Evolutionary conservation across 345 rosid species (phyloP), one percentile per base, ranked within the genome.

Genomic region (Pistacia integerrima): DNA sequence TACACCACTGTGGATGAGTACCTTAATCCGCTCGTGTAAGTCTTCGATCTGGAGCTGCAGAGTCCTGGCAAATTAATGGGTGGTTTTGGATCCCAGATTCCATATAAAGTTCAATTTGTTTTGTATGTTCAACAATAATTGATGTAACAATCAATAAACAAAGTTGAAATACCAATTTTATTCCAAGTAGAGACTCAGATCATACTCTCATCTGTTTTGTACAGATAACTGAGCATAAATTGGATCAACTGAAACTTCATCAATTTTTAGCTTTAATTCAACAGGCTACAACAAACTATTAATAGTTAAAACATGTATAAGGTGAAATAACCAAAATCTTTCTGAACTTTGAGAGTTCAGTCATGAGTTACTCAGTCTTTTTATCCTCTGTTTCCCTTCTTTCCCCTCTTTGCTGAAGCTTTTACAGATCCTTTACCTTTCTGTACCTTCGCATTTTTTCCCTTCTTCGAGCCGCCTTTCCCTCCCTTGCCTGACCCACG

Each of bases 401-500:
- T 86, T 62, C 79, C 92, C 82, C 83, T 88, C 69, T 75, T 87
- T 67, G 78, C 83, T 33, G 79, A 78, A 38, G 76, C 83, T 83
- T 82, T 88, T 9, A 17, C 80, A 4, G 86, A 65, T 44, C 84
- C 84, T 83, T 89, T 91, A 35, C 87, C 86, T 64, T 69, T 80
- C 55, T 61, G 79, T 16, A 68, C 82, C 70, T 89, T 91, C 3
- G 62, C 84, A 35, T 77, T 76, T 79, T 84, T 90, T 11, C 88
- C 91, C 77, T 86, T 92, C 85, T 90, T 89, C 5, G 69, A 71
- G 60, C 90, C 79, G 0, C 87, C 87, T 81, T 84, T 87, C 41
- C 97, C 90, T 0, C 76, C 72, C 77, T 89, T 90, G 66, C 90
- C 87, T 20, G 49, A 76, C 17, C 93, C 97, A 0, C 83, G 86